Evolutionary conservation across 2,329 filamentous ascomycete genomes (phyloP), one percentile per base, ranked within the genome.

Genomic region (Biscogniauxia mediterranea): DNA sequence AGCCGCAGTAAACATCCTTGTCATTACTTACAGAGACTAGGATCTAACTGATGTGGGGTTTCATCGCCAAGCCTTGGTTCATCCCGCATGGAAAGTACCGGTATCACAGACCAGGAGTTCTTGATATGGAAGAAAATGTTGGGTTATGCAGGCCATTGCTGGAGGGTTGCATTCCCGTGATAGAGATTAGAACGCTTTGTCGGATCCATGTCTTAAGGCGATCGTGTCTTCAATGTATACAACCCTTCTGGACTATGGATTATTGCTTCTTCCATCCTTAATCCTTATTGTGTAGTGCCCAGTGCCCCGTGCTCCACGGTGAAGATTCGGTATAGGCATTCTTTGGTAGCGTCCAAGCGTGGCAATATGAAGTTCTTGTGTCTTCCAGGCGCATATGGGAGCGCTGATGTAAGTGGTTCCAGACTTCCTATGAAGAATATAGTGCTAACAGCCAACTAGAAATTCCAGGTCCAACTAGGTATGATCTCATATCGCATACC

Each of bases 321-420:
- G 57, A 66, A 56, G 38, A 52, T 55, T 46, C 58, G 57, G 46
- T 55, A 46, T 54, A 60, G 28, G 26, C 19, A 55, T 26, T 64
- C 46, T 53, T 51, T 51, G 56, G 23, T 50, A 15, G 38, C 50
- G 46, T 23, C 38, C 55, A 64, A 52, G 58, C 61, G 62, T 54
- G 59, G 58, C 71, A 78, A 64, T 19, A 85, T 86, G 83, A 83
- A 77, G 68, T 82, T 86, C 57, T 72, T 86, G 32, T 86, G 84
- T 69, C 76, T 86, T 8, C 83, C 83, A 38, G 84, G 84, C 64
- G 81, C 84, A 21, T 86, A 82, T 69, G 83, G 84, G 58, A 86
- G 82, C 74, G 80, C 83, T 56, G 79, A 68, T 64, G 70, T 73
- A 63, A 70, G 69, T 69, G 56, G 56, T 55, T 20, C 59, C 57